These are phyloP conservation scores for Ploettnerulaceae sp. DNA, from an alignment of 2,329 filamentous ascomycete species.

Conservation along the genomic window DNA sequence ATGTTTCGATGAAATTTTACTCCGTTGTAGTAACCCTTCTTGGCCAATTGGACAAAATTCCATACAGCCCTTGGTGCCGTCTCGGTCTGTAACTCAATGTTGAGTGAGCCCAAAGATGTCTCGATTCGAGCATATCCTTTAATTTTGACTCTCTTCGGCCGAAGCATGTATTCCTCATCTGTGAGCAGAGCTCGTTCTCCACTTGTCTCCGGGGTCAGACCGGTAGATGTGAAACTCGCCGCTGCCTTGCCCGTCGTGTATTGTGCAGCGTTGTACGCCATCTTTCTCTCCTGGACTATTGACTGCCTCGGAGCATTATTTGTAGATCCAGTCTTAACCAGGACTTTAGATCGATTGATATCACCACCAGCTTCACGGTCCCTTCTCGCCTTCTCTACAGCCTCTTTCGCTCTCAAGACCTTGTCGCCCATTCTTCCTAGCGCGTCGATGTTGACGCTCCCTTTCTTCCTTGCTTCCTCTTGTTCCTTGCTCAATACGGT, in stretches of 20 bases:
- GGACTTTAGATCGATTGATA: slow-evolving; percentile 45
- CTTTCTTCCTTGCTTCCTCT: slow-evolving; percentile 58
- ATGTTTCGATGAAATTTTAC: slow-evolving; percentile 92
- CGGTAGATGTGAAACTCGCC: slow-evolving; percentile 92
- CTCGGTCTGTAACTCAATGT: slow-evolving; percentile 85
- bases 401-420: slow-evolving; percentile 85
- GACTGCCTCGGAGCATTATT: slow-evolving; percentile 35
- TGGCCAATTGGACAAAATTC: slow-evolving; percentile 88
- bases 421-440: slow-evolving; percentile 76
- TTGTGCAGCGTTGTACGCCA: slow-evolving; percentile 77
- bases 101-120: slow-evolving; percentile 80
- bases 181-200: slow-evolving; percentile 79
- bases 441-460: slow-evolving; percentile 72
- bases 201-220: slow-evolving; percentile 86
- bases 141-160: slow-evolving; percentile 79
- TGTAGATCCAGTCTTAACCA: slow-evolving; percentile 37
- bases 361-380: slow-evolving; percentile 60
- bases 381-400: slow-evolving; percentile 82
- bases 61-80: slow-evolving; percentile 89
- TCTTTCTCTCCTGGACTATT: slow-evolving; percentile 52
- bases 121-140: slow-evolving; percentile 89
- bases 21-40: slow-evolving; percentile 83
- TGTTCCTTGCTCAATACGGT: slow-evolving; percentile 65
- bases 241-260: slow-evolving; percentile 90
- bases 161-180: slow-evolving; percentile 96